These are phyloP conservation scores for Athelia sp. DNA, from an alignment of 1,284 basidiomycete genomes.

Conservation along the genomic window DNA sequence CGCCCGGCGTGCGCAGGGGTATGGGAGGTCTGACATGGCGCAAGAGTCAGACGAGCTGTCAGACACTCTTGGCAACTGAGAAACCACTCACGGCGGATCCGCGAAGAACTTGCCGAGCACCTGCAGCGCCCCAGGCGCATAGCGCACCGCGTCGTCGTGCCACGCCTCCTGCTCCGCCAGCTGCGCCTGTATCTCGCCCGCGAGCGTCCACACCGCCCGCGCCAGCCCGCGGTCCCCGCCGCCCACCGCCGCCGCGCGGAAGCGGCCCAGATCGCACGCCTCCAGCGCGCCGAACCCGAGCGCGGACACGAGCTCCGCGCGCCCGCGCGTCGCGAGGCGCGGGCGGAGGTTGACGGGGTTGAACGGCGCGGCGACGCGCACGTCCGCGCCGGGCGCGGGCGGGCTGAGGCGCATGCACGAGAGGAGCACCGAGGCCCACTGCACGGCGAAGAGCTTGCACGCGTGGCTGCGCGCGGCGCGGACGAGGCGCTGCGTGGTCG, in stretches of 20 bases:
- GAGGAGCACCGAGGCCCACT: background rate
- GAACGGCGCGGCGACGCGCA: background rate
- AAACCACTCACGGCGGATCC: background rate
- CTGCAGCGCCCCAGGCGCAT: background rate
- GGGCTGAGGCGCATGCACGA: background rate
- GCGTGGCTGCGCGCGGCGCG: background rate
- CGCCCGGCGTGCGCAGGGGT: background rate
- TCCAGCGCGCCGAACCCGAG: background rate
- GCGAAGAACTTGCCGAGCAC: background rate
- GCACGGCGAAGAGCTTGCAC: background rate
- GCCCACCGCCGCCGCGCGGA: background rate
- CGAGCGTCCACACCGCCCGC: background rate
- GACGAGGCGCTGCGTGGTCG: background rate
- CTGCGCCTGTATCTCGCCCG: background rate
- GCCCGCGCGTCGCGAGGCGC: background rate
- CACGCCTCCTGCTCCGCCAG: background rate
- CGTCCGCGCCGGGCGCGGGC: background rate
- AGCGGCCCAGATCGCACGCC: background rate
- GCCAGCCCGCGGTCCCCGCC: background rate
- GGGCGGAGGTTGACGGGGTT: background rate
- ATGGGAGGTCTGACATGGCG: background rate
- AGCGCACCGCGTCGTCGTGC: background rate
- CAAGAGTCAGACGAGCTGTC: background rate
- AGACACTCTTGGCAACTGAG: background rate
- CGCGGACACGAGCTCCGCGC: background rate